phyloP scores from a whole-genome alignment of 352 stramenopile genomes.

The Pythium pyrilobum region DNA sequence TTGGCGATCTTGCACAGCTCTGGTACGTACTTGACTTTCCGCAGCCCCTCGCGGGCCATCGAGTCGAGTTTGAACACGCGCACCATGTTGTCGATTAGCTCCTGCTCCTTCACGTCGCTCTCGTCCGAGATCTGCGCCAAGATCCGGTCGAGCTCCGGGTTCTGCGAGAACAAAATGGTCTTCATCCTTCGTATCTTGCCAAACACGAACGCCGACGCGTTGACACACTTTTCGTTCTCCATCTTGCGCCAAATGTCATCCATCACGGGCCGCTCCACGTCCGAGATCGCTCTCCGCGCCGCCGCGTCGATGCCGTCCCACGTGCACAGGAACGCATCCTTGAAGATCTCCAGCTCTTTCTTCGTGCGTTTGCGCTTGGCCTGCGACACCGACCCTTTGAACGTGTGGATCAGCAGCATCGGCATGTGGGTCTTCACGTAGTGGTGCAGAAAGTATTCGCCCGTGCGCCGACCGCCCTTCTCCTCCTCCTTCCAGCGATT shows the following conservation, averaged over 20 bases:
- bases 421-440: constrained; percentile 81
- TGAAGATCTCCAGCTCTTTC: constrained; percentile 51
- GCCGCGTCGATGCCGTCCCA: constrained; percentile 70
- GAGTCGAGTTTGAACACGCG: constrained; percentile 77
- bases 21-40: constrained; percentile 48
- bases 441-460: constrained; percentile 80
- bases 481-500: constrained; percentile 72
- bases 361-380: constrained; percentile 56
- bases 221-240: constrained; percentile 31
- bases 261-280: constrained; percentile 65
- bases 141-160: constrained; percentile 33
- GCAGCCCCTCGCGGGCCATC: constrained; percentile 65
- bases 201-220: constrained; percentile 31
- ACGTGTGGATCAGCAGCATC: constrained; percentile 57
- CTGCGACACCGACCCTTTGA: constrained; percentile 24
- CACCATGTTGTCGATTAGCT: constrained; percentile 56
- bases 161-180: constrained; percentile 28
- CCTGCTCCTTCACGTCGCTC: constrained; percentile 41
- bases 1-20: constrained; percentile 72
- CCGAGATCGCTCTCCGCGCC: constrained; percentile 58
- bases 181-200: constrained; percentile 33
- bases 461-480: constrained; percentile 56
- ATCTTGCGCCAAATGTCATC: constrained; percentile 72
- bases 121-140: constrained; percentile 56
- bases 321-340: constrained; percentile 78